Base-by-base conservation (phyloP, 345 rosid species). In the Populus davidiana region DNA sequence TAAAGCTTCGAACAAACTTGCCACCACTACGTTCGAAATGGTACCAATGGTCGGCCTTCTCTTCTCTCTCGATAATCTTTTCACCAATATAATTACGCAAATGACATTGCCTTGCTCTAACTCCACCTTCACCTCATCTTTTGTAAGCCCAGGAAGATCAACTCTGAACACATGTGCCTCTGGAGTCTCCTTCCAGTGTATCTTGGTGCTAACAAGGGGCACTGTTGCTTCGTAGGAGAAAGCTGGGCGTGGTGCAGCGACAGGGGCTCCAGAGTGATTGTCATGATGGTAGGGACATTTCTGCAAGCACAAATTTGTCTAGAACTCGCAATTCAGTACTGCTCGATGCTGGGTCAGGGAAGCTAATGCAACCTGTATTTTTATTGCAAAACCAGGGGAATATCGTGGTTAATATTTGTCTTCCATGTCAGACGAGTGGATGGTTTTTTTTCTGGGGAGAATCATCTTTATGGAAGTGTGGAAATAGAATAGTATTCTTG, bases 81-180 rank as follows among this genome's bases (percentile, higher is more conserved):
- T 86, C 87, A 0, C 84, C 82, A 17, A 27, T 27, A 27, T 27
- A 27, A 59, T 81, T 25, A 88, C 79, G 59, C 80, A 54, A 31
- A 87, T 79, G 29, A 84, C 65, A 64, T 72, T 75, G 0, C 79
- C 82, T 12, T 79, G 85, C 74, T 82, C 85, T 20, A 85, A 2
- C 29, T 81, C 87, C 73, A 87, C 74, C 73, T 74, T 84, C 83
- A 89, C 83, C 25, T 89, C 86, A 10, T 85, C 75, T 75, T 33
- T 84, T 49, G 33, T 70, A 56, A 84, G 21, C 39, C 87, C 88
- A 0, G 81, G 83, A 17, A 86, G 82, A 4, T 83, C 76, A 2
- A 71, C 77, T 74, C 63, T 83, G 61, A 80, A 35, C 12, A 82
- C 65, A 18, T 82, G 83, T n/a, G 82, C 81, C 0, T 83, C 83